A percentile compares a stretch with the other conserved stretches of the same genome.
These are phyloP conservation scores for Groenewaldozyma auringiensis DNA, from an alignment of 1,139 yeast genomes.

Conservation along the genomic window DNA sequence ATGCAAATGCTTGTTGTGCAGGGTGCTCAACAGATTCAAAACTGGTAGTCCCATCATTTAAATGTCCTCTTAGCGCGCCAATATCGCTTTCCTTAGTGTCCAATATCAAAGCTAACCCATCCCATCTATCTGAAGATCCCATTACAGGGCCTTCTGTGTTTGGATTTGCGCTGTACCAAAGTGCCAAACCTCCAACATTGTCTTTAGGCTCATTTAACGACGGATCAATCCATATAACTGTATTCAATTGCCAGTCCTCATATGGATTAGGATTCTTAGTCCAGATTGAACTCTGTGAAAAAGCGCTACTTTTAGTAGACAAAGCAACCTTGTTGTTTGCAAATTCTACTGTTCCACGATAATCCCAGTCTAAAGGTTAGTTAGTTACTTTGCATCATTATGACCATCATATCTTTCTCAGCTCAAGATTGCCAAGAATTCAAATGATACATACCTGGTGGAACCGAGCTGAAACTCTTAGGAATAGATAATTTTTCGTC, in stretches of 20 bases:
- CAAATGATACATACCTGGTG: background rate
- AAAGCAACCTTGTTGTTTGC: constrained; percentile 13
- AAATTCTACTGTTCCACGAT: constrained; percentile 10
- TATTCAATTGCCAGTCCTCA: constrained; percentile 32
- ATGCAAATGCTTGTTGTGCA: constrained; percentile 26
- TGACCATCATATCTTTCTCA: background rate
- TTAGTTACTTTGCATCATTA: background rate
- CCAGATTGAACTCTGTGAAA: constrained; percentile 31
- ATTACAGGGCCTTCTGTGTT: constrained; percentile 29
- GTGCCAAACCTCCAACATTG: constrained; percentile 31
- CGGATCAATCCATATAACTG: constrained; percentile 10
- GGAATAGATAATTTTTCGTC: background rate
- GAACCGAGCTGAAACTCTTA: background rate
- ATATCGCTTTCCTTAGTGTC: constrained; percentile 22
- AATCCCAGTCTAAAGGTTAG: constrained; percentile 10
- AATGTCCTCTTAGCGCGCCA: constrained; percentile 34
- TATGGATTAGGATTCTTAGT: constrained; percentile 22
- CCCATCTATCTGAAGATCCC: constrained; percentile 35
- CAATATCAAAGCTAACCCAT: constrained; percentile 33
- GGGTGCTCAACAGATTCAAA: constrained; percentile 11
- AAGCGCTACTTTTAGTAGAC: constrained; percentile 21
- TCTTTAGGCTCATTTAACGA: background rate
- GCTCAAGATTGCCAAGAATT: background rate
- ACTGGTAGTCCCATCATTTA: constrained; percentile 31
- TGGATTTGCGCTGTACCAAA: constrained; percentile 31